Evolutionary conservation across 768 basidiomycete species (phyloP), one percentile per base, ranked within the genome.

Genomic region (Mycena crocata): DNA sequence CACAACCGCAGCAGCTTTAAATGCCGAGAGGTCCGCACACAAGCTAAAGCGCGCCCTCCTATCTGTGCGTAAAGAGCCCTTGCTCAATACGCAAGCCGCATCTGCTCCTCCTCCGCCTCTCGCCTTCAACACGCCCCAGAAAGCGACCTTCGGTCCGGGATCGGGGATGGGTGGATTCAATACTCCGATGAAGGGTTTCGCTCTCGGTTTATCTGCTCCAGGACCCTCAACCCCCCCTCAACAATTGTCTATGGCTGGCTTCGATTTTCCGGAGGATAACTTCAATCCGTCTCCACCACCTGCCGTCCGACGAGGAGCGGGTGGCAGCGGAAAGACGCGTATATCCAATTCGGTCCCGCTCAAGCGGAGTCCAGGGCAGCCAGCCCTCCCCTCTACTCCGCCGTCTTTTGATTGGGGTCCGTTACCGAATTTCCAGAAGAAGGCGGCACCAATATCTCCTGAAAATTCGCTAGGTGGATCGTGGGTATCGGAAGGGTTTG

Each of bases 1-100:
- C 10, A 90, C 89, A 6, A 93, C 93, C 0, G 92, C 93, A 0
- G 92, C 92, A 2, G 93, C 94, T 26, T 81, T 96, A 50, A 92
- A 93, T 64, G 90, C 93, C 0, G 94, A 95, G 77, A 84, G 91
- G 32, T 87, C 91, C 8, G 91, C 91, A 2, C 85, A 87, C 54
- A 85, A 82, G 64, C 82, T 95, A 60, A 95, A 94, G 78, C 82
- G 82, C 6, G 90, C 90, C 0, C 81, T 95, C 12, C 77, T 94
- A 26, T 74, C 81, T 8, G 83, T 83, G 1, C 86, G 93, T 35
- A 84, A 83, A 60, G 84, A 88, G 66, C 93, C 94, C 0, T 77
- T 92, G 37, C 77, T 94, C 42, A 94, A 93, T 73, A 85, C 79
- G 8, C 85, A 82, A 59, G 89, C 85, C 3, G 75, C 75, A 4